Conservation (phyloP, 192 early-diverging fungal species). For the Coemansia sp. region DNA sequence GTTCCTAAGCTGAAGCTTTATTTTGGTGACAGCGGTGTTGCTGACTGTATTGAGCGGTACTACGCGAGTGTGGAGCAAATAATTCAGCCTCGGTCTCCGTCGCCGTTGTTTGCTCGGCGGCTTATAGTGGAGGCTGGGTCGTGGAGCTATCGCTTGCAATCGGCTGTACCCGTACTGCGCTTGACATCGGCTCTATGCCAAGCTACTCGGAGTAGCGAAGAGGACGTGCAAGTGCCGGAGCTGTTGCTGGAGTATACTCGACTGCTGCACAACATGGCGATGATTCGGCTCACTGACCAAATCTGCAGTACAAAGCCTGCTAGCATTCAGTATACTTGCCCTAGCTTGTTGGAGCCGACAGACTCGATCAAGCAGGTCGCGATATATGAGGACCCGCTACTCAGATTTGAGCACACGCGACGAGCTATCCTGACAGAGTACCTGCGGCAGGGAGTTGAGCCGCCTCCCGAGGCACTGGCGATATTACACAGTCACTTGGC, state of each 20-base stretch:
- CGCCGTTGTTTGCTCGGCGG: neutral
- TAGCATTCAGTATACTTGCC: neutral
- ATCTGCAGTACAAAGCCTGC: neutral
- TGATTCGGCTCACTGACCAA: conserved; percentile 4
- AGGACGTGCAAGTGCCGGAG: neutral
- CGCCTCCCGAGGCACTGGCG: conserved; percentile 18
- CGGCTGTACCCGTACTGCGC: conserved; percentile 2
- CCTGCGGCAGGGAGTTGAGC: conserved; percentile 31
- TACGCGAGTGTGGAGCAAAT: neutral
- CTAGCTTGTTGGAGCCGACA: neutral
- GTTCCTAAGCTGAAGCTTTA: neutral
- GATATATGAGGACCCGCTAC: conserved; percentile 2
- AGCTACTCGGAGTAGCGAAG: neutral
- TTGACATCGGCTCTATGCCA: conserved; percentile 8
- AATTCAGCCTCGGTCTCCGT: neutral
- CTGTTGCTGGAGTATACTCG: conserved; percentile 15
- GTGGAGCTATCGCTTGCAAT: conserved; percentile 24
- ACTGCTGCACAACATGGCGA: conserved; percentile 8
- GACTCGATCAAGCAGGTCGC: neutral
- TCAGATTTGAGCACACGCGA: conserved; percentile 3
- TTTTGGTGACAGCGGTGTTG: neutral
- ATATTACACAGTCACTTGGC: conserved; percentile 21
- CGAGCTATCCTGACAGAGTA: conserved; percentile 16
- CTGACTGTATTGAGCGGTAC: conserved; percentile 5
- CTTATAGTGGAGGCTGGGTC: conserved; percentile 24